Base-by-base conservation (phyloP, 139 green algal species). In the Pleodorina starrii region DNA sequence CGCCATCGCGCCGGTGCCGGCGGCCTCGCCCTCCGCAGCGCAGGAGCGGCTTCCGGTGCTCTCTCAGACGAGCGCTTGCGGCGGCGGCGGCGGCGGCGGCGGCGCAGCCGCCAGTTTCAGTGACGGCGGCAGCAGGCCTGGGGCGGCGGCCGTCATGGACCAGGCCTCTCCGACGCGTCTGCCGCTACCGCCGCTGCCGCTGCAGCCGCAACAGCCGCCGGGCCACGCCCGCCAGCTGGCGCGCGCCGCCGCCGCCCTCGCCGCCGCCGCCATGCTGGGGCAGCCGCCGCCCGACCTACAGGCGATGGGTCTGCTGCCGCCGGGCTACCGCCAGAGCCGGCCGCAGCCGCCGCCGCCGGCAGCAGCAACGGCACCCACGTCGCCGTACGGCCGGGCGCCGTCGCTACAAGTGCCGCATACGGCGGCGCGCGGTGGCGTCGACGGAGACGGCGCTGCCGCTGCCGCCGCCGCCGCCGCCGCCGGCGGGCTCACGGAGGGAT, bases 261-360 rank as follows among this genome's bases (percentile, higher is more conserved):
- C 79, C 14, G 79, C 79, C 11, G 79, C 79, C 5, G 79, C 79
- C 59, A 59, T n/a, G 19, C 57, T 86, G 0, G 38, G 79, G 38
- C 57, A 50, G 79, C 79, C 79, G 11, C 79, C 79, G 1, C 79
- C 79, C 2, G 79, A 86, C 79, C 57, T 86, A 12, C 57, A 54
- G 25, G 79, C 54, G 0, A 59, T 86, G 79, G 79, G 79, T 1
- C 42, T 86, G 29, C 57, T 86, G 4, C 79, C 79, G 14, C 40
- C 79, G 5, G 79, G 54, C 0, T 60, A 73, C 78, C 19, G n/a
- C n/a, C n/a, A n/a, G n/a, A n/a, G n/a, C n/a, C n/a, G n/a, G n/a
- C n/a, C 5, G 0, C 38, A 74, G 17, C 3, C 10, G 38, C 12
- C 25, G 32, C 38, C 21, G 6, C 11, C 57, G 57, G 71, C 40